Base-by-base conservation (phyloP, 2,329 filamentous ascomycete genomes). In the Epichloe sp. region DNA sequence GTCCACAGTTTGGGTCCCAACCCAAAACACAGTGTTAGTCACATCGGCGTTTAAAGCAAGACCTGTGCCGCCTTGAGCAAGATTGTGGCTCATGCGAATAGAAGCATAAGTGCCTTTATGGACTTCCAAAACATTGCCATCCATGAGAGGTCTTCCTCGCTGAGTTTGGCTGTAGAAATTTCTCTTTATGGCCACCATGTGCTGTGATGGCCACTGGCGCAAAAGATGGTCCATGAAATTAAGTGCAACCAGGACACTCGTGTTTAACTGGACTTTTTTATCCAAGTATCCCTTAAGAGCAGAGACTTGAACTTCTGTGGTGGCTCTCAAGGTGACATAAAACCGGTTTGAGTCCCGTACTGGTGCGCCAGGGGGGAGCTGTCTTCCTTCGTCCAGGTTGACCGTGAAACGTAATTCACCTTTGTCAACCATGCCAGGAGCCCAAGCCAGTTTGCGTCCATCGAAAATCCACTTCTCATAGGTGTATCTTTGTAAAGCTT, bases 201-300 rank as follows among this genome's bases (percentile, higher is more conserved):
- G 69, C 59, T 80, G 70, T 0, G 83, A 83, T 0, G 93, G 88
- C n/a, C 71, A 75, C 65, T 95, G 82, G 4, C 93, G 86, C 51
- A 98, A 73, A 7, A 91, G 72, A 62, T 98, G 93, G 56, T 98
- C 93, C 4, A 96, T 72, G 61, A 96, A 96, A 63, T 86, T 95
- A 65, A 97, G 79, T 14, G 86, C 83, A 61, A 93, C 86, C 7
- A 91, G 75, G 19, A 91, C 81, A 19, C 75, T 69, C 38, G 78
- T 79, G 61, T 85, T 78, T 64, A 85, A 85, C 1, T 73, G 67
- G 19, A 76, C 70, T 53, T 76, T 70, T 46, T 80, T 75, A 1
- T 72, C 60, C 2, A 95, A 71, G 62, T 91, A 96, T 0, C 73
- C 71, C 3, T 76, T 68, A 0, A 97, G 74, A 0, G 77, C 72